Evolutionary conservation across 306 rosid genomes (phyloP), one percentile per base, ranked within the genome.

Genomic region (Cercis canadensis): DNA sequence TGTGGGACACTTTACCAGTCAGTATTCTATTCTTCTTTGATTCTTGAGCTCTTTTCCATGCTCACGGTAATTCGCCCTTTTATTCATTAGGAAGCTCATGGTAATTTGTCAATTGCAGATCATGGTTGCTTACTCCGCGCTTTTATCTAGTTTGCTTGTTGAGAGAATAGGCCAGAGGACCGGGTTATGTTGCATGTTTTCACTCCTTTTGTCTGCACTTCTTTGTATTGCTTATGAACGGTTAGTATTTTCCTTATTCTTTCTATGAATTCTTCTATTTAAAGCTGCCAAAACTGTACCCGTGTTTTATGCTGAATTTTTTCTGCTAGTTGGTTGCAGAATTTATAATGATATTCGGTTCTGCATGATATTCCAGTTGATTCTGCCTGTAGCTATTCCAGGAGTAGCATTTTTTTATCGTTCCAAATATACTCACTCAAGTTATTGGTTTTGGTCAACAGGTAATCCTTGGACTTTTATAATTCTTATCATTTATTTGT

Each of bases 1-100:
- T 75, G 33, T 62, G 13, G 86, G 90, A 87, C 71, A 78, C 84
- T 21, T 84, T 87, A 54, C 92, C 96, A 78, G 90, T 89, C 46
- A 74, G 40, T 54, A 51, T 75, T 66, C 65, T n/a, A 12, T 4
- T 43, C n/a, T 58, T 78, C 16, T 43, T 8, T 33, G 16, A 59
- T 51, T 56, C 2, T 68, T 62, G 32, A 41, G 62, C n/a, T n/a
- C n/a, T n/a, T n/a, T n/a, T n/a, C n/a, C n/a, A n/a, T n/a, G n/a
- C n/a, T n/a, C n/a, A n/a, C n/a, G n/a, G n/a, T n/a, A 37, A 37
- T 24, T 24, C 29, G 3, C 1, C 15, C 12, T 46, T n/a, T 64
- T 17, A 43, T 9, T 24, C 41, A 64, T 46, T 15, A 29, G 31
- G 0, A 8, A 45, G 43, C 5, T 37, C 67, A 41, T 18, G 65